Conservation (phyloP, 495 filamentous ascomycete genomes). For the Trichodelitschia bisporula region DNA sequence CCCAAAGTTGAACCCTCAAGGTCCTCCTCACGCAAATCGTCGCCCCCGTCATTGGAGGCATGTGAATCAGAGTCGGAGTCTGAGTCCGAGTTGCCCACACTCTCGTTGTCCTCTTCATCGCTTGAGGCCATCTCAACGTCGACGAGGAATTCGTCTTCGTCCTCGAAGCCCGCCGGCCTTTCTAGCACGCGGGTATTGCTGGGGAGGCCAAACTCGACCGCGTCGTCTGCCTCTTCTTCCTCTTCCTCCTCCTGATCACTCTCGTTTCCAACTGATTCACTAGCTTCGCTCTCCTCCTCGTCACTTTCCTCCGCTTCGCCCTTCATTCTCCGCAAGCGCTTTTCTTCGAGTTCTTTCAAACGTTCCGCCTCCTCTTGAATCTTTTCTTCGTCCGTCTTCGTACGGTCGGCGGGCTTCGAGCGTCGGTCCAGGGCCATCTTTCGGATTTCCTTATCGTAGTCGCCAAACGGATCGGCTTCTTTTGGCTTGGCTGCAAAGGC, state of each 20-base stretch:
- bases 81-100: slow-evolving; percentile 9
- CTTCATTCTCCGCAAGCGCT: slow-evolving; percentile 46
- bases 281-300: slow-evolving; percentile 14
- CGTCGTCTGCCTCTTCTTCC: slow-evolving; percentile 19
- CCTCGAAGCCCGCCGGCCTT: slow-evolving; percentile 30
- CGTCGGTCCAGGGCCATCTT: slow-evolving; percentile 62
- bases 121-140: slow-evolving; percentile 64
- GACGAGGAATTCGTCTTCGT: slow-evolving; percentile 79
- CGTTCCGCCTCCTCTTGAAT: slow-evolving; percentile 44
- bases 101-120: slow-evolving; percentile 25
- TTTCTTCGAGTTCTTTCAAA: slow-evolving; percentile 56
- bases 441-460: slow-evolving; percentile 63
- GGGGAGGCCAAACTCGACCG: slow-evolving; percentile 32
- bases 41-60: too few relatives aligned
- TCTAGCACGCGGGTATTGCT: slow-evolving; percentile 10
- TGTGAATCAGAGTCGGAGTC: slow-evolving; percentile 8
- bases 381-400: slow-evolving; percentile 80
- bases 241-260: slow-evolving; percentile 13
- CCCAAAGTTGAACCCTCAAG: not conserved
- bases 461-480: slow-evolving; percentile 14
- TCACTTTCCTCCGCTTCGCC: slow-evolving; percentile 21
- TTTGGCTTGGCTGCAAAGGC: slow-evolving; percentile 12
- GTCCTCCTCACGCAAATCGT: slow-evolving; percentile 1
- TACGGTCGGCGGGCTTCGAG: slow-evolving; percentile 61
- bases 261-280: slow-evolving; percentile 7